Conservation (phyloP, 2,329 filamentous ascomycete genomes). For the Trichophyton simii region DNA sequence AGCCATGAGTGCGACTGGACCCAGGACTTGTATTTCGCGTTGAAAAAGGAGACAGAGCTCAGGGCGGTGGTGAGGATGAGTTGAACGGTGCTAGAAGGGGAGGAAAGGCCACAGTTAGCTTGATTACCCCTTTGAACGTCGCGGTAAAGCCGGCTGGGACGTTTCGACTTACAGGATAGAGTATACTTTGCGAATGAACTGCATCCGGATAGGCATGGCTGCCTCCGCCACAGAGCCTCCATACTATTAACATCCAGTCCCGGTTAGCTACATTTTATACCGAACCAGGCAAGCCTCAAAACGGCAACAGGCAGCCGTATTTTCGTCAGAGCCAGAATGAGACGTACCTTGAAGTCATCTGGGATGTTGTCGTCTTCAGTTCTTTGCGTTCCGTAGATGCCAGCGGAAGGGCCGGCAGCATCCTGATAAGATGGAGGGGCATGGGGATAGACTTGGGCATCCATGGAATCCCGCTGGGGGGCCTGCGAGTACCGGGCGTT, state of each 20-base stretch:
- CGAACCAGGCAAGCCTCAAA: constrained; percentile 5
- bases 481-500: constrained; percentile 73
- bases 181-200: constrained; percentile 96
- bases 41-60: constrained; percentile 78
- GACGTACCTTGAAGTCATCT: constrained; percentile 81
- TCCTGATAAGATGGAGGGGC: constrained; percentile 72
- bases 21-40: constrained; percentile 64
- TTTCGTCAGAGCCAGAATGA: neutral
- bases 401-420: constrained; percentile 43
- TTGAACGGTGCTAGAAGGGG: constrained; percentile 56
- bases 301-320: neutral
- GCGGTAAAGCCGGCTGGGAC: neutral
- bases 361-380: constrained; percentile 81
- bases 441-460: constrained; percentile 56
- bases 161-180: constrained; percentile 57
- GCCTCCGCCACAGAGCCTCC: constrained; percentile 87
- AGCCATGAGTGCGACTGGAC: constrained; percentile 73
- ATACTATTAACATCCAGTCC: constrained; percentile 46
- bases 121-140: too few species aligned
- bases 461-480: constrained; percentile 75
- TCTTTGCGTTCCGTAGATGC: constrained; percentile 53
- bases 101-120: neutral
- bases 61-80: constrained; percentile 72
- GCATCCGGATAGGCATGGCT: constrained; percentile 89
- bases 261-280: neutral